A percentile compares a stretch with the other conserved stretches of the same genome.
Evolutionary conservation across 1,284 basidiomycete genomes (phyloP).

Genomic region (Flammula alnicola): DNA sequence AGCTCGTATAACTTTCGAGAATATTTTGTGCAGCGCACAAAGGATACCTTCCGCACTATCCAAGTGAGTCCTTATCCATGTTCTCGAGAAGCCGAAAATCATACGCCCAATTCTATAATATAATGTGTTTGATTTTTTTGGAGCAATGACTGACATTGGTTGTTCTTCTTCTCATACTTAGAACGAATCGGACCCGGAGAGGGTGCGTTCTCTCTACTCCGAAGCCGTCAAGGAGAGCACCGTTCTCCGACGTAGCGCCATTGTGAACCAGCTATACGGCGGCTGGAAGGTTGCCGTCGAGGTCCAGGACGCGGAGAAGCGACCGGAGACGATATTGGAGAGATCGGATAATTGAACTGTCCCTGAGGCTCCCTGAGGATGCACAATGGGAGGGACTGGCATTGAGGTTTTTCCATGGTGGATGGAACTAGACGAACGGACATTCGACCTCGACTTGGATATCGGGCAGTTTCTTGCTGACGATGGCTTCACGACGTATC

Average conservation of each 20-base stretch:
- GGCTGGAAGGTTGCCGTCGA: conserved; percentile 86
- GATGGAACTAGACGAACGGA: too few relatives aligned
- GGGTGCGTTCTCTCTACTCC: conserved; percentile 67
- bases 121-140: neutral
- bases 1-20: conserved; percentile 90
- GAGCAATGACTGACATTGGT: neutral
- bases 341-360: conserved; percentile 23
- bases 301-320: conserved; percentile 51
- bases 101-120: neutral
- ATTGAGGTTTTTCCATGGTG: too few relatives aligned
- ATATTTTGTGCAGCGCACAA: conserved; percentile 78
- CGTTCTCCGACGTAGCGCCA: conserved; percentile 76
- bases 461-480: too few relatives aligned
- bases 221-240: conserved; percentile 75
- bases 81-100: neutral
- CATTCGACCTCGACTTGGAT: too few relatives aligned
- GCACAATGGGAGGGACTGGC: neutral
- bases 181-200: conserved; percentile 64
- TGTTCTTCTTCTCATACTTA: conserved; percentile 29
- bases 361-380: neutral
- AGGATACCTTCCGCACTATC: conserved; percentile 71
- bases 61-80: conserved; percentile 48
- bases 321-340: conserved; percentile 31
- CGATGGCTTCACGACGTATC: too few relatives aligned
- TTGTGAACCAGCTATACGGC: conserved; percentile 89